Evolutionary conservation across 2,329 filamentous ascomycete genomes (phyloP).

Genomic region (Pseudocercospora fuligena): DNA sequence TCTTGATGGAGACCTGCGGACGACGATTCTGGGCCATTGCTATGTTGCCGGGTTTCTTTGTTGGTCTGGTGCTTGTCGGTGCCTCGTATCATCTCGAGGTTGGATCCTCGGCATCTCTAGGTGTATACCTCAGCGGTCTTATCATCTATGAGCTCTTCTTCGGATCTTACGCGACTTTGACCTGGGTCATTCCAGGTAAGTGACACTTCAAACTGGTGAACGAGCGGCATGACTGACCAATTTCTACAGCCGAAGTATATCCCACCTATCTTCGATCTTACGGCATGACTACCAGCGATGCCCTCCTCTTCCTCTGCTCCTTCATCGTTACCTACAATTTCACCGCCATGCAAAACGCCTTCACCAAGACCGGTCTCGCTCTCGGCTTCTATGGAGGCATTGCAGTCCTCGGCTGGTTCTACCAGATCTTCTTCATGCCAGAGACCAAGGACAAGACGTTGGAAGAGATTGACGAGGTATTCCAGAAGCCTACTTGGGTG

Average conservation of each 20-base stretch:
- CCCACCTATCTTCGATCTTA: slow-evolving; percentile 74
- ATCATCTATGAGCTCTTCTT: slow-evolving; percentile 73
- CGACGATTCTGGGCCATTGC: slow-evolving; percentile 75
- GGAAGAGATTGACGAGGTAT: slow-evolving; percentile 73
- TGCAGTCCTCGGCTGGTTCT: slow-evolving; percentile 70
- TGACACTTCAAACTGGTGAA: slow-evolving; percentile 58
- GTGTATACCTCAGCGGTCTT: slow-evolving; percentile 69
- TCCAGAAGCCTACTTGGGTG: slow-evolving; percentile 65
- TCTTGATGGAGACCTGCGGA: slow-evolving; percentile 74
- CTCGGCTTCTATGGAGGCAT: slow-evolving; percentile 78
- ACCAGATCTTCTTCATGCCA: slow-evolving; percentile 73
- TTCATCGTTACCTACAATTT: slow-evolving; percentile 81
- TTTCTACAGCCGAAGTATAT: slow-evolving; percentile 67
- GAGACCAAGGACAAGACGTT: slow-evolving; percentile 69
- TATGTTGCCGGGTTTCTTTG: slow-evolving; percentile 73
- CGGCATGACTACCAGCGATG: slow-evolving; percentile 73
- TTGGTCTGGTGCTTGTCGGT: slow-evolving; percentile 70
- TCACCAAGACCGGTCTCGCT: slow-evolving; percentile 67
- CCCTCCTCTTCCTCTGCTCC: slow-evolving; percentile 70
- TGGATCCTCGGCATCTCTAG: slow-evolving; percentile 41
- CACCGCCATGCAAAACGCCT: slow-evolving; percentile 69
- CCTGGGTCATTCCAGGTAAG: slow-evolving; percentile 23
- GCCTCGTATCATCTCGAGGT: slow-evolving; percentile 62
- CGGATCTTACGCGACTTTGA: slow-evolving; percentile 47
- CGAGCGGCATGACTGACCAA: slow-evolving; percentile 37